These are phyloP conservation scores for Leucosporidium creatinivorum DNA, from an alignment of 768 basidiomycete genomes.

Conservation along the genomic window DNA sequence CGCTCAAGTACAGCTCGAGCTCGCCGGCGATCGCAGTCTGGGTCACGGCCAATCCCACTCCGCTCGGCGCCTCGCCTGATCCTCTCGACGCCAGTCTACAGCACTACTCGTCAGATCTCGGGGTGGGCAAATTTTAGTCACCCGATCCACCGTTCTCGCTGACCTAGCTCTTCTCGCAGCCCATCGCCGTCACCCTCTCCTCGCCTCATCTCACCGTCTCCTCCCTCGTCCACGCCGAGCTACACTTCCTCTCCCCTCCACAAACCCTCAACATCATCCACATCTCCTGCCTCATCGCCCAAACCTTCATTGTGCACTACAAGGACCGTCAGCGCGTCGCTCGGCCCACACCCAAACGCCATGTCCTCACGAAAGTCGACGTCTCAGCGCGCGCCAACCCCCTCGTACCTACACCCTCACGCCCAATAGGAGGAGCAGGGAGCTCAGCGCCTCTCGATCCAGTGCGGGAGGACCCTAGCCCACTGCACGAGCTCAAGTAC, in stretches of 20 bases:
- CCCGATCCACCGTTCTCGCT: background rate
- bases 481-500: background rate
- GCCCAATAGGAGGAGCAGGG: too few relatives aligned
- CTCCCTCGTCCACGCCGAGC: slow-evolving; percentile 12
- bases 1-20: background rate
- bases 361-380: too few relatives aligned
- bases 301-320: slow-evolving; percentile 15
- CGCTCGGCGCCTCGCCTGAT: slow-evolving; percentile 15
- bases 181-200: slow-evolving; percentile 20
- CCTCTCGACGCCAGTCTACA: slow-evolving; percentile 7
- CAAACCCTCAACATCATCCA: background rate
- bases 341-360: background rate
- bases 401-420: too few relatives aligned
- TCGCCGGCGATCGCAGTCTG: slow-evolving; percentile 9
- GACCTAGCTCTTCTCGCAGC: background rate
- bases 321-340: background rate
- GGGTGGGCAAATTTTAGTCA: background rate
- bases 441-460: too few relatives aligned
- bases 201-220: slow-evolving; percentile 25
- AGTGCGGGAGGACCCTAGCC: slow-evolving; percentile 7
- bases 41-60: slow-evolving; percentile 20
- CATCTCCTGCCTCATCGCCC: slow-evolving; percentile 15
- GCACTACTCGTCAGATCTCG: slow-evolving; percentile 13
- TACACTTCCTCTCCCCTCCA: slow-evolving; percentile 20
- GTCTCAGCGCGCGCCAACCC: too few relatives aligned